Percentiles rank a stretch among this genome's conserved stretches.
phyloP scores from a whole-genome alignment of 495 filamentous ascomycete genomes.

The Thermochaetoides thermophila region DNA sequence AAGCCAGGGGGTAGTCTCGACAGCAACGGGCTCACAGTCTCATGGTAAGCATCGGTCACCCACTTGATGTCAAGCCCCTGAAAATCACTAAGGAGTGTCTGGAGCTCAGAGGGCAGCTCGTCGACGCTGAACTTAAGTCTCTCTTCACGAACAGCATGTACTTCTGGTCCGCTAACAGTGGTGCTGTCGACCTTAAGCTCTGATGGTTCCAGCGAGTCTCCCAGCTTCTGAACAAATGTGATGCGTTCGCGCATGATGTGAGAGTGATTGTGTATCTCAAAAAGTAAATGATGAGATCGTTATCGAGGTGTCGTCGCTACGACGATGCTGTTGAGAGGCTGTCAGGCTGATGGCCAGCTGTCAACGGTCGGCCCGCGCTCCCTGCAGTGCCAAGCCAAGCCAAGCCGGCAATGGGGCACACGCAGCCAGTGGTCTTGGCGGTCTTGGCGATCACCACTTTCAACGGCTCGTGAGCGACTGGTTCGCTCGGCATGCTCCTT shows the following conservation, averaged over 20 bases:
- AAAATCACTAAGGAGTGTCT: constrained; percentile 43
- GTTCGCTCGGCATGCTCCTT: constrained; percentile 5
- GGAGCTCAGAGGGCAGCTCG: constrained; percentile 60
- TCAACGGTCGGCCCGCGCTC: constrained; percentile 2
- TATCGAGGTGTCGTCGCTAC: no score
- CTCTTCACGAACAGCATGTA: constrained; percentile 63
- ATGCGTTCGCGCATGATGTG: constrained; percentile 65
- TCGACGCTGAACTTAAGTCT: constrained; percentile 55
- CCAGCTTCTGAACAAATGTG: constrained; percentile 56
- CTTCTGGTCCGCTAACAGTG: constrained; percentile 37
- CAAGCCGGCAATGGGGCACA: no score
- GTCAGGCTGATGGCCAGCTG: background rate
- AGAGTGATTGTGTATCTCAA: no score
- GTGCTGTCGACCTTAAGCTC: constrained; percentile 36
- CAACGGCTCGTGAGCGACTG: no score
- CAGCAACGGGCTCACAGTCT: constrained; percentile 49
- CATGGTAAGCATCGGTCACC: constrained; percentile 43
- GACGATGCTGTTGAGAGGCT: constrained; percentile 1
- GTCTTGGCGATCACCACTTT: no score
- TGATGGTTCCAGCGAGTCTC: constrained; percentile 45
- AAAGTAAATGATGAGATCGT: no score
- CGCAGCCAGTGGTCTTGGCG: no score
- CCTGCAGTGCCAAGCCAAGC: background rate
- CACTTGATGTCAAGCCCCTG: constrained; percentile 74
- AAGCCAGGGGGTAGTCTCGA: constrained; percentile 67